phyloP scores from a whole-genome alignment of 805 yeast species.

The Yamadazyma paraphyllophila region DNA sequence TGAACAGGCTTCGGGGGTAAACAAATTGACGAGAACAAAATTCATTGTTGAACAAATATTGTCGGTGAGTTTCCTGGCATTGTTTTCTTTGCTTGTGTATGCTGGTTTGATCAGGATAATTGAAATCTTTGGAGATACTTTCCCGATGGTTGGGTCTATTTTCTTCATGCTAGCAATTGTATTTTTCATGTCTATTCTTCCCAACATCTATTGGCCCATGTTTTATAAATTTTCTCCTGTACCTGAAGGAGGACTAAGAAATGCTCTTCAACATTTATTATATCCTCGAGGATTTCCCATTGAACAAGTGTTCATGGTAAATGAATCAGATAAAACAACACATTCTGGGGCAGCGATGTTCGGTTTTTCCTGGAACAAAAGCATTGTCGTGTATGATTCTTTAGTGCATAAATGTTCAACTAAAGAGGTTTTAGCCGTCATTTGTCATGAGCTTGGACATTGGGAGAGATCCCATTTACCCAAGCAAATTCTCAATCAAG shows the following conservation, averaged over 20 bases:
- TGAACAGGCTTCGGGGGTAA: not conserved
- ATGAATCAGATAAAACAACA: too few relatives aligned
- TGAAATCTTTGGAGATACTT: too few relatives aligned
- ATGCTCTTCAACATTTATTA: too few relatives aligned
- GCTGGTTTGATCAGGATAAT: too few relatives aligned
- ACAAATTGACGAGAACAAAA: not conserved
- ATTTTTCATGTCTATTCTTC: not conserved
- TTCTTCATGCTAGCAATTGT: not conserved
- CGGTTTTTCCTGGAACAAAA: too few relatives aligned
- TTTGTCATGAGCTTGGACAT: constrained; percentile 2
- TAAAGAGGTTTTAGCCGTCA: not conserved
- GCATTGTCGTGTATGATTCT: too few relatives aligned
- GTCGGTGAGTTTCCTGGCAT: not conserved
- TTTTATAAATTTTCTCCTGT: not conserved
- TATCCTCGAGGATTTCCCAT: too few relatives aligned
- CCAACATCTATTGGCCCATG: constrained; percentile 1
- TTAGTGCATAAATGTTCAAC: not conserved
- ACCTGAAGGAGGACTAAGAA: not conserved
- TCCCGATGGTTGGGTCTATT: too few relatives aligned
- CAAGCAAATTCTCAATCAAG: not conserved
- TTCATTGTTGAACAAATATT: not conserved
- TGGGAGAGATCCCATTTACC: not conserved
- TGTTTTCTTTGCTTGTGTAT: too few relatives aligned
- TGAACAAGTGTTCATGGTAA: too few relatives aligned
- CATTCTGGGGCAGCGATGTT: too few relatives aligned